Conservation (phyloP, 306 rosid genomes). For the Begonia peltatifolia region DNA sequence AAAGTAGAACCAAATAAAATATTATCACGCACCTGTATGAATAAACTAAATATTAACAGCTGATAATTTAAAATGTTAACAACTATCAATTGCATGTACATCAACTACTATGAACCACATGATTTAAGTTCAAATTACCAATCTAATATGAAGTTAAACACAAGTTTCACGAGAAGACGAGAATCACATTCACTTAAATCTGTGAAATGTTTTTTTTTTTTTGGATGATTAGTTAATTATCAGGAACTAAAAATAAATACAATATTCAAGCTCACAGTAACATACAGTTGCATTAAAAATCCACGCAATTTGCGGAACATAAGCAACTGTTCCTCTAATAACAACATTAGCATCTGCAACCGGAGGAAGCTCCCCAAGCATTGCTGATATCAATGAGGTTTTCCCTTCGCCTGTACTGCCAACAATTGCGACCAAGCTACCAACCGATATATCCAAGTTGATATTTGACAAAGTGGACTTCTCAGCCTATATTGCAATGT, state of each 20-base stretch:
- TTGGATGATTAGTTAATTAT: neutral
- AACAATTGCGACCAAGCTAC: conserved; percentile 47
- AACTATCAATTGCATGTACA: too few relatives aligned
- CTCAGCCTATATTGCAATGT: neutral
- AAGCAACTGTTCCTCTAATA: conserved; percentile 35
- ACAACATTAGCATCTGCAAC: conserved; percentile 24
- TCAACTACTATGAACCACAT: neutral
- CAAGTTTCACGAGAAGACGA: neutral
- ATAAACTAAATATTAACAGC: neutral
- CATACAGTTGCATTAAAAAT: conserved; percentile 39
- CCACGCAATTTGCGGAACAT: conserved; percentile 43
- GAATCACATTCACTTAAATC: neutral
- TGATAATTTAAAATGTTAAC: too few relatives aligned
- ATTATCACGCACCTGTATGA: conserved; percentile 34
- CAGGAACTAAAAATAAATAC: neutral
- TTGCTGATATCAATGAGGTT: conserved; percentile 41
- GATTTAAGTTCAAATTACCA: neutral
- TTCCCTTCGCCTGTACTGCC: conserved; percentile 54
- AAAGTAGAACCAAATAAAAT: conserved; percentile 35
- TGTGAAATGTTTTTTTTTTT: neutral
- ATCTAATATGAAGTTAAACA: neutral
- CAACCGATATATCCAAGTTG: conserved; percentile 13
- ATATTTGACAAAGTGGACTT: neutral
- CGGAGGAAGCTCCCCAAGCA: conserved; percentile 47
- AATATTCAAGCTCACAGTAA: neutral